Base-by-base conservation (phyloP, 202 grass and related monocot species). In the Miscanthus sacchariflorus region DNA sequence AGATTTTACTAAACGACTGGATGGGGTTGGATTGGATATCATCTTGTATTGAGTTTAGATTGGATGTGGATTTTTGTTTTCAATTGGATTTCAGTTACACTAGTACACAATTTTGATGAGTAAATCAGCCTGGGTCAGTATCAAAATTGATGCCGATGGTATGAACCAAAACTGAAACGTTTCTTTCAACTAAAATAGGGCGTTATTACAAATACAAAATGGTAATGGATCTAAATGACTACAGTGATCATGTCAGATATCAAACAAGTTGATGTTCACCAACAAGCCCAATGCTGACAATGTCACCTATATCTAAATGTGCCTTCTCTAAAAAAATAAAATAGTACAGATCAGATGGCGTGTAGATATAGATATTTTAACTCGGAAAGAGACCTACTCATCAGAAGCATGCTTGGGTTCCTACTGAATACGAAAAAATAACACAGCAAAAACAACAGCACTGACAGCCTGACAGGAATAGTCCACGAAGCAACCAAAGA, bases 401-500 rank as follows among this genome's bases (percentile, higher is more conserved):
- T n/a, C 48, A 70, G 39, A 33, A 17, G 66, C 45, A 12, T 48
- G 48, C 2, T 2, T 6, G 14, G 49, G 49, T 38, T 88, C 12
- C 12, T 58, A 61, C 45, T 69, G 54, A 79, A 48, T 45, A 18
- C 7, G 2, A 21, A 58, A 21, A 21, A 58, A 56, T 19, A 87
- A 59, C 43, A 74, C 71, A 82, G 68, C 2, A 70, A 19, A 64
- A 73, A 12, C 3, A 44, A 66, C n/a, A 50, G 19, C 15, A 28
- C 23, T 89, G 76, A 70, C 70, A 61, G 35, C 21, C 23, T 89
- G 76, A 70, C 70, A 61, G 35, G 46, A 66, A 65, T 66, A 54
- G 65, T 50, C 71, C 24, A 86, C 23, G 25, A 46, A 24, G 27
- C 63, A 76, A 45, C 15, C 54, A 87, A 90, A 90, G 35, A 25